Percentiles rank a stretch among this genome's conserved stretches.
Conservation (phyloP, 768 basidiomycete genomes). For the Bullera alba region DNA sequence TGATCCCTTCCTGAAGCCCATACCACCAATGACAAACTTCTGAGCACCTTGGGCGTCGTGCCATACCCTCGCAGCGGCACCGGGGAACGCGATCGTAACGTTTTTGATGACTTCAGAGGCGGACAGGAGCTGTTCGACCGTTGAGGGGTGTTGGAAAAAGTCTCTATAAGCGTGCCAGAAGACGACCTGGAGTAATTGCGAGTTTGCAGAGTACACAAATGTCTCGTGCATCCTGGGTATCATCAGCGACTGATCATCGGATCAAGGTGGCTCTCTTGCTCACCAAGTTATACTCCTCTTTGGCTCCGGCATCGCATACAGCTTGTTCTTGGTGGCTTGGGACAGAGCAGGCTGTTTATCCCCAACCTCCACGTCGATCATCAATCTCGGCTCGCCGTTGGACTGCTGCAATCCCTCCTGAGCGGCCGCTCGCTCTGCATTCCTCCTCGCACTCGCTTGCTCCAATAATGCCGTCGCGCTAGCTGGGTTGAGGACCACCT, state of each 20-base stretch:
- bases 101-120: constrained; percentile 95
- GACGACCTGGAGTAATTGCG: constrained; percentile 84
- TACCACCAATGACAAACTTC: constrained; percentile 80
- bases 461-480: constrained; percentile 9
- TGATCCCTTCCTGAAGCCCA: constrained; percentile 50
- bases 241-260: constrained; percentile 1
- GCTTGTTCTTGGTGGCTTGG: constrained; percentile 7
- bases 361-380: constrained; percentile 16
- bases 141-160: constrained; percentile 55
- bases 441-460: constrained; percentile 15
- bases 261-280: constrained; percentile 5
- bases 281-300: constrained; percentile 40
- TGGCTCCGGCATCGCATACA: constrained; percentile 36
- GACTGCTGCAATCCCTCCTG: constrained; percentile 20
- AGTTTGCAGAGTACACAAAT: constrained; percentile 67
- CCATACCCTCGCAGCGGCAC: constrained; percentile 79
- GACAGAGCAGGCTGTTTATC: constrained; percentile 23
- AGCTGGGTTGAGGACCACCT: constrained; percentile 23
- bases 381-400: constrained; percentile 5
- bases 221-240: constrained; percentile 79
- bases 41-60: constrained; percentile 48
- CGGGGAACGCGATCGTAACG: constrained; percentile 74
- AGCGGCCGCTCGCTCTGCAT: constrained; percentile 20
- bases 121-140: constrained; percentile 53
- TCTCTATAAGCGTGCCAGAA: constrained; percentile 94